Base-by-base conservation (phyloP, 2,329 filamentous ascomycete species). In the Apiospora sp. region DNA sequence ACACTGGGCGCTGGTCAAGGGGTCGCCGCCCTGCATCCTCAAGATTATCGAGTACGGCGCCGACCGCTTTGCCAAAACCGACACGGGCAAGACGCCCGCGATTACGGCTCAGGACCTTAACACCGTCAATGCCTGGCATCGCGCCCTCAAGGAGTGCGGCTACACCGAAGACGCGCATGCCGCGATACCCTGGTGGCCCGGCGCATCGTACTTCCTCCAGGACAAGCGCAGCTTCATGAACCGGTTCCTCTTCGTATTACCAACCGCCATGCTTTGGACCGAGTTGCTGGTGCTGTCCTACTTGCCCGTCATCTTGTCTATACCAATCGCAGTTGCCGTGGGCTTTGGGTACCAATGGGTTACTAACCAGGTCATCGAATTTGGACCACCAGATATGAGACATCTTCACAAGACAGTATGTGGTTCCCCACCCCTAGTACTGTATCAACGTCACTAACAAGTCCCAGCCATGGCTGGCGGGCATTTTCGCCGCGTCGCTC, bases 1-100 rank as follows among this genome's bases (percentile, higher is more conserved):
- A 76, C 96, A 99, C 81, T 99, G 96, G 96, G 95, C 95, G 0
- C 86, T 99, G 67, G 96, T 99, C 48, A 98, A 97, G 83, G 96
- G 97, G 16, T 96, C 93, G 68, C 90, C 94, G 74, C 92, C 92
- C 14, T 98, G 95, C 81, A 93, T 99, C 75, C 92, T 97, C 80
- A 98, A 98, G 83, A 87, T 99, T 64, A 89, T 99, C 77, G 96
- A 99, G 85, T 98, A 98, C 81, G 97, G 96, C 67, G 92, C 95
- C 37, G 96, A 99, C 83, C 90, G 96, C 67, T 98, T 97, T 80
- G 94, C 93, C 49, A 93, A 95, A 84, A 98, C 95, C 41, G 89
- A 91, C 71, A 93, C 94, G 67, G 96, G 96, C 75, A 98, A 99
- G 87, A 96, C 95, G 10, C 96, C 96, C 0, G 90, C 92, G 0